Percentiles rank a stretch among this genome's conserved stretches.
phyloP scores from a whole-genome alignment of 1,284 basidiomycete genomes.

The Malassezia brasiliensis region DNA sequence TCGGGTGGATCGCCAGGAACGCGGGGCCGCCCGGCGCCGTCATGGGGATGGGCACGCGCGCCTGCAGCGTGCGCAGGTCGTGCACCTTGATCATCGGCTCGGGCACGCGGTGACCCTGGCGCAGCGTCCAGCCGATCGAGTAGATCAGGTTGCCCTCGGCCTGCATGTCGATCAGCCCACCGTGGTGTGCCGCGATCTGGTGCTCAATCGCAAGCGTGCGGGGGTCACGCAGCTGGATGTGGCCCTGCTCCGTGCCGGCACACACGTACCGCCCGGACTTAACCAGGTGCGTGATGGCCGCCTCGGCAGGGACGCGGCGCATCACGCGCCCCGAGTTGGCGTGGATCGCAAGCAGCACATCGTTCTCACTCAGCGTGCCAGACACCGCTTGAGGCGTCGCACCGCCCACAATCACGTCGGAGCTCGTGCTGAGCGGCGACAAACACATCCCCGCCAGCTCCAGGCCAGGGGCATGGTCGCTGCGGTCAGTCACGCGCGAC shows the following conservation, averaged over 20 bases:
- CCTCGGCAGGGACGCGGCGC: slow-evolving; percentile 34
- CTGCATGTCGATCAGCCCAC: slow-evolving; percentile 45
- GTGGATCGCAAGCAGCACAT: slow-evolving; percentile 36
- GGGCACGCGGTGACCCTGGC: slow-evolving; percentile 71
- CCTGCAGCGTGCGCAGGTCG: slow-evolving; percentile 71
- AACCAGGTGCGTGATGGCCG: slow-evolving; percentile 33
- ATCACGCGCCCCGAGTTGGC: slow-evolving; percentile 33
- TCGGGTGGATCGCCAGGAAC: slow-evolving; percentile 74
- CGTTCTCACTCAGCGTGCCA: slow-evolving; percentile 23
- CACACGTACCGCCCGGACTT: slow-evolving; percentile 32
- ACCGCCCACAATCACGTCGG: slow-evolving; percentile 41
- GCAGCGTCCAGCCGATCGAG: slow-evolving; percentile 45
- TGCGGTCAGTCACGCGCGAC: not conserved
- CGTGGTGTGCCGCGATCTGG: slow-evolving; percentile 42
- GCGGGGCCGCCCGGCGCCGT: slow-evolving; percentile 65
- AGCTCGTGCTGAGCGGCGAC: slow-evolving; percentile 31
- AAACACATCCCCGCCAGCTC: slow-evolving; percentile 38
- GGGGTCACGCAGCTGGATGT: slow-evolving; percentile 45
- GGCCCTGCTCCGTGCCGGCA: slow-evolving; percentile 33
- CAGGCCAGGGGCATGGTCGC: slow-evolving; percentile 21
- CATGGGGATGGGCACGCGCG: slow-evolving; percentile 74
- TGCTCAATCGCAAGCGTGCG: slow-evolving; percentile 39
- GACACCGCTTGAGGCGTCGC: slow-evolving; percentile 22
- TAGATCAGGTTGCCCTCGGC: slow-evolving; percentile 43
- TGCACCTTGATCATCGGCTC: slow-evolving; percentile 89